Evolutionary conservation across 805 yeast species (phyloP).

Genomic region (Metschnikowia baotianmanensis): DNA sequence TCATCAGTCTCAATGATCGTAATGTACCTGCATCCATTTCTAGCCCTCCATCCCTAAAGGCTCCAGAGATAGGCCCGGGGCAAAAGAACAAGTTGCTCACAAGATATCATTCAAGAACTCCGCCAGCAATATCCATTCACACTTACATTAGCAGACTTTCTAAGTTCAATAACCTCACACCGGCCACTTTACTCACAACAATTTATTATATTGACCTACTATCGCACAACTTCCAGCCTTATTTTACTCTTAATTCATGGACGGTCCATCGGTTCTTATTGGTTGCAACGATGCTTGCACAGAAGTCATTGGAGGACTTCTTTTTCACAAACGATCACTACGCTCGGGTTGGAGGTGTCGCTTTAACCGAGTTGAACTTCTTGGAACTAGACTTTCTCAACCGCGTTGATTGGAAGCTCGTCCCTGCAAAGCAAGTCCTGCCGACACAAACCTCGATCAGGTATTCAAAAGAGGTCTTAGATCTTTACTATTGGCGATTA

Average conservation of each 20-base stretch:
- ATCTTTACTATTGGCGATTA: slow-evolving; percentile 39
- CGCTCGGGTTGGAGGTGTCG: slow-evolving; percentile 94
- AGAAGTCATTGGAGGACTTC: slow-evolving; percentile 89
- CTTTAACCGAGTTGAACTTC: slow-evolving; percentile 75
- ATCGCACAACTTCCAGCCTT: slow-evolving; percentile 67
- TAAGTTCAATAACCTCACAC: slow-evolving; percentile 81
- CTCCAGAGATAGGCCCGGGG: slow-evolving; percentile 23
- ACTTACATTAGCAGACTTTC: slow-evolving; percentile 70
- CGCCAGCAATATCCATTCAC: slow-evolving; percentile 80
- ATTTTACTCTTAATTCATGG: slow-evolving; percentile 81
- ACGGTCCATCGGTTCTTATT: slow-evolving; percentile 90
- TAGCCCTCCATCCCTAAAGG: slow-evolving; percentile 21
- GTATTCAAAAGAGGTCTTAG: slow-evolving; percentile 38
- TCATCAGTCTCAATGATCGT: slow-evolving; percentile 73
- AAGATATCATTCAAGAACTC: slow-evolving; percentile 89
- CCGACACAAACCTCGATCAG: slow-evolving; percentile 25
- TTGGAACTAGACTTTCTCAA: slow-evolving; percentile 84
- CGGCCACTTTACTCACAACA: slow-evolving; percentile 74
- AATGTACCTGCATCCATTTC: slow-evolving; percentile 35
- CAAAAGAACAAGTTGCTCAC: slow-evolving; percentile 48
- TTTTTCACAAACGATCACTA: slow-evolving; percentile 93
- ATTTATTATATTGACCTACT: slow-evolving; percentile 90
- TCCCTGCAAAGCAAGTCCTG: slow-evolving; percentile 37
- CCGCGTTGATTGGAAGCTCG: slow-evolving; percentile 65
- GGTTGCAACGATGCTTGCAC: slow-evolving; percentile 87